These are phyloP conservation scores for Ceratobasidium sp. DNA, from an alignment of 1,284 basidiomycete genomes.

Conservation along the genomic window DNA sequence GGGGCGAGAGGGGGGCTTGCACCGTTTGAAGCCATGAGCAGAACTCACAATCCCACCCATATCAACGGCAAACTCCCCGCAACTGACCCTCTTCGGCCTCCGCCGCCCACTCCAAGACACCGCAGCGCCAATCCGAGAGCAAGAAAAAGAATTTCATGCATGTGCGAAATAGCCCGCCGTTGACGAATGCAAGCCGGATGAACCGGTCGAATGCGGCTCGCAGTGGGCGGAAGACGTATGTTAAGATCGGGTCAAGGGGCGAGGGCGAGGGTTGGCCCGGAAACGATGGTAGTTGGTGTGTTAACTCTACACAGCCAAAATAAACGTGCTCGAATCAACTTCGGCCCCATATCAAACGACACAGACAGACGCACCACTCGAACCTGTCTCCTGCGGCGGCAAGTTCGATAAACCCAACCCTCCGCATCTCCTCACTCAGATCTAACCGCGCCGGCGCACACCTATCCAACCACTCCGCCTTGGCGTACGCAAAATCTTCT, in stretches of 20 bases:
- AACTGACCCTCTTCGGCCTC: not conserved
- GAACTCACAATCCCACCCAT: constrained; percentile 20
- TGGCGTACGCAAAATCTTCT: not conserved
- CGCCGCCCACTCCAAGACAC: not conserved
- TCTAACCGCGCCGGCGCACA: not conserved
- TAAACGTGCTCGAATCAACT: no score
- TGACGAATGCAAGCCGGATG: constrained; percentile 30
- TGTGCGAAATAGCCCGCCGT: constrained; percentile 23
- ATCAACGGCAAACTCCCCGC: constrained; percentile 19
- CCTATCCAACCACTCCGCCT: not conserved
- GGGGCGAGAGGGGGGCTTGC: not conserved
- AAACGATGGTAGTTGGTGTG: constrained; percentile 25
- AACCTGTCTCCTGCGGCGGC: not conserved
- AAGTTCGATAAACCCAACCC: not conserved
- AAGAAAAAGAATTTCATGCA: constrained; percentile 1
- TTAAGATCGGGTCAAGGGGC: constrained; percentile 9
- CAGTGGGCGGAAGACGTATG: not conserved
- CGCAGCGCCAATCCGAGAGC: constrained; percentile 11
- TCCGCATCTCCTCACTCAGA: not conserved
- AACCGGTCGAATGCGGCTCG: not conserved
- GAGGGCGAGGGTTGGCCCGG: constrained; percentile 31
- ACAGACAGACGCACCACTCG: not conserved
- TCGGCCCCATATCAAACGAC: not conserved
- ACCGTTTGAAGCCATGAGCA: constrained; percentile 10
- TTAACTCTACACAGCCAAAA: not conserved